Percentiles rank a stretch among this genome's conserved stretches.
Conservation (phyloP, 2,329 filamentous ascomycete species). For the Hypoxylon sp. region DNA sequence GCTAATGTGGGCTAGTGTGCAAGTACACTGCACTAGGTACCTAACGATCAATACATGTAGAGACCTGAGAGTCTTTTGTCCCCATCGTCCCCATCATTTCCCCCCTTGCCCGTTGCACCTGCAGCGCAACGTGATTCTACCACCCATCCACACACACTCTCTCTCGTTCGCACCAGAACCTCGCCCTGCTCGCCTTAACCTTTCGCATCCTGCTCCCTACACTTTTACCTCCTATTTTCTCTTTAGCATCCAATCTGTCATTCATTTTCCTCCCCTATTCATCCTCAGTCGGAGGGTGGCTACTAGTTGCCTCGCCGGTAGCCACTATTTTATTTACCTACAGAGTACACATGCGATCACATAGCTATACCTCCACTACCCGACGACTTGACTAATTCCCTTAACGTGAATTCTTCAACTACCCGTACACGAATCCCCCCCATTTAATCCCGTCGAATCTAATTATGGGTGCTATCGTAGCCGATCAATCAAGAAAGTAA, state of each 20-base stretch:
- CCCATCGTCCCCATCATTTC: not conserved
- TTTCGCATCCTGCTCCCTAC: slow-evolving; percentile 43
- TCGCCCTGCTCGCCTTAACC: slow-evolving; percentile 35
- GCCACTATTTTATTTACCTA: slow-evolving; percentile 43
- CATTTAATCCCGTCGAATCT: slow-evolving; percentile 27
- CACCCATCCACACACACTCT: slow-evolving; percentile 46
- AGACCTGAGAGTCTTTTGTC: slow-evolving; percentile 1
- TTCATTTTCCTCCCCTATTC: slow-evolving; percentile 48
- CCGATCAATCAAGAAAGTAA: slow-evolving; percentile 21
- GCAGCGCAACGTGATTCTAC: slow-evolving; percentile 51
- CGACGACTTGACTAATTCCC: slow-evolving; percentile 45
- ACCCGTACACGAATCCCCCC: slow-evolving; percentile 21
- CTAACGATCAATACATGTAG: slow-evolving; percentile 39
- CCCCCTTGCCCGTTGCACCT: slow-evolving; percentile 47
- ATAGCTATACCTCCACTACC: slow-evolving; percentile 34
- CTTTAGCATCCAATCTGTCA: slow-evolving; percentile 46
- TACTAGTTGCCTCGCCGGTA: slow-evolving; percentile 47
- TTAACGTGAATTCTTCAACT: slow-evolving; percentile 38
- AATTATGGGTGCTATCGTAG: slow-evolving; percentile 30
- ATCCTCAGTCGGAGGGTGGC: slow-evolving; percentile 49
- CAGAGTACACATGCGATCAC: slow-evolving; percentile 29
- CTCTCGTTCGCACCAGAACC: slow-evolving; percentile 6
- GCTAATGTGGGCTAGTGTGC: slow-evolving; percentile 1
- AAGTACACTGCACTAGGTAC: slow-evolving; percentile 11
- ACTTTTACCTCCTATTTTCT: slow-evolving; percentile 43